A percentile compares a stretch with the other conserved stretches of the same genome.
These are phyloP conservation scores for Trypanosoma rangeli DNA, from an alignment of 208 protist genomes.

Conservation along the genomic window DNA sequence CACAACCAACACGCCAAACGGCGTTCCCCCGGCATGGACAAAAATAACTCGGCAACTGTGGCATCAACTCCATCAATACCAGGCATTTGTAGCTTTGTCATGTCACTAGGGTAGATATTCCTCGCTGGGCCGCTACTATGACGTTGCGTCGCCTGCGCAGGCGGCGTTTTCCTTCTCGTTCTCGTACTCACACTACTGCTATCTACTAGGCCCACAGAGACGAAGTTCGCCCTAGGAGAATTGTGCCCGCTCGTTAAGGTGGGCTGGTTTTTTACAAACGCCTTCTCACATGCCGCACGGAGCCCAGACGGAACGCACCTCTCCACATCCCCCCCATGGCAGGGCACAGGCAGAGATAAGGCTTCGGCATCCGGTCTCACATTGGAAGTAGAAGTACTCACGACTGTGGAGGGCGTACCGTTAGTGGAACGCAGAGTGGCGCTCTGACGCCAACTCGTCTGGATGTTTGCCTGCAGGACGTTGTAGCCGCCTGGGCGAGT, in stretches of 20 bases:
- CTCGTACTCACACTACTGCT: slow-evolving; percentile 3
- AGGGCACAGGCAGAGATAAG: background rate
- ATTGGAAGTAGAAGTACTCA: background rate
- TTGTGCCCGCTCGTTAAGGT: background rate
- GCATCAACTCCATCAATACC: background rate
- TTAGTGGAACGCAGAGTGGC: background rate
- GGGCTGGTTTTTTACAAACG: background rate
- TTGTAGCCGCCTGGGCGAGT: background rate
- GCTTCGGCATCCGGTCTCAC: background rate
- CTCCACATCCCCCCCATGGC: too few relatives aligned
- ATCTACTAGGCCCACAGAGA: slow-evolving; percentile 1
- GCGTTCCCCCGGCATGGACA: background rate
- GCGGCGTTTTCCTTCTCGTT: background rate
- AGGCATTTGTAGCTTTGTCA: background rate
- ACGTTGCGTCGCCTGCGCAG: background rate
- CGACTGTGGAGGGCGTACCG: too few relatives aligned
- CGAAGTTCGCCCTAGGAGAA: background rate
- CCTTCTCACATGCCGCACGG: background rate
- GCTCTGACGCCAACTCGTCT: background rate
- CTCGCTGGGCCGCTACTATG: background rate
- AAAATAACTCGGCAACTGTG: background rate
- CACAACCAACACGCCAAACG: slow-evolving; percentile 56
- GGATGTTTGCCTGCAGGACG: background rate
- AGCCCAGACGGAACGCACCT: too few relatives aligned
- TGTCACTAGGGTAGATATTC: background rate